Base-by-base conservation (phyloP, 768 basidiomycete genomes). In the Psilocybe subaeruginosa region DNA sequence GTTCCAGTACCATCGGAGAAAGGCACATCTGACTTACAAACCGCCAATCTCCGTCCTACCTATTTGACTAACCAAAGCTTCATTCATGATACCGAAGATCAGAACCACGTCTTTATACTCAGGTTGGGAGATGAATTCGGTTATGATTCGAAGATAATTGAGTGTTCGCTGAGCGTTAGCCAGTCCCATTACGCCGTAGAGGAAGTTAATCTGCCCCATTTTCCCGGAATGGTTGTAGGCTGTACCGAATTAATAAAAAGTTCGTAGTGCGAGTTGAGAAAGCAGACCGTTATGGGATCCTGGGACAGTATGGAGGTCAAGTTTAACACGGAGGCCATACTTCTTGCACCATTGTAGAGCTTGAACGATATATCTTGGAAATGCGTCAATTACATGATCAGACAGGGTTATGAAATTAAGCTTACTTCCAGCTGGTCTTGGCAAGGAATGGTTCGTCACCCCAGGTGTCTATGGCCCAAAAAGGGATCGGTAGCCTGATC, bases 81-180 rank as follows among this genome's bases (percentile, higher is more conserved):
- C 89, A 64, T 90, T 90, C 57, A 90, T 65, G 62, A 90, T 83
- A 39, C 88, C 83, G 66, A 89, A 90, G 60, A 86, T 77, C 9
- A 80, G 79, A 6, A 90, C 80, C 16, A 93, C 82, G 57, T 88
- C 77, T 59, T 75, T 77, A 78, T 90, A 93, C 67, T 92, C 83
- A 2, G 87, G 82, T 72, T 93, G 90, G n/a, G 85, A 82, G 72
- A 96, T 89, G 76, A 95, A 96, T 73, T 92, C 89, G 56, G 86
- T 82, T 68, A 91, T 77, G 51, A 88, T 83, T 16, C 93, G 84
- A 65, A 95, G 89, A 67, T 90, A 88, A 71, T 91, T 83, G 49
- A 95, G 74, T 7, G 88, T 78, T 12, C 93, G 85, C 72, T 95
- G 87, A n/a, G 91, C 93, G 66, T 96, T 95, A 41, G 92, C 91